Evolutionary conservation across 2,329 filamentous ascomycete species (phyloP), one percentile per base, ranked within the genome.

Genomic region (Colletotrichum salicis): DNA sequence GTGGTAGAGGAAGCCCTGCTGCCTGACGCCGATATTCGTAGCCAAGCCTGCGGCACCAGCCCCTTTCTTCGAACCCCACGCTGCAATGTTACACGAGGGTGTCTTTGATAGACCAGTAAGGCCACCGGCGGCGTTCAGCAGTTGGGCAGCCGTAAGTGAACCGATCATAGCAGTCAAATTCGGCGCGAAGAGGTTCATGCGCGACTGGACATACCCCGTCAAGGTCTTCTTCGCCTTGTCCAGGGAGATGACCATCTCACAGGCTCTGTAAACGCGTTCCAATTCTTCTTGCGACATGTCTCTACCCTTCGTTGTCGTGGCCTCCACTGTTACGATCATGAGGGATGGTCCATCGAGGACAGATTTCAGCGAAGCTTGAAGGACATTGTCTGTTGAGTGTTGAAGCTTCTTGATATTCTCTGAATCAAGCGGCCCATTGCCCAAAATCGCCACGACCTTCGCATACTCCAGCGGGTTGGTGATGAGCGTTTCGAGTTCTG

Each of bases 301-400:
- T 37, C 90, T 90, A 5, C 96, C 96, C 76, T 94, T 92, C 13
- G 95, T 96, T 2, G 93, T 96, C 5, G 95, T 97, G 35, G 95
- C 96, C 84, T 98, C 96, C 12, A 98, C 93, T 0, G 94, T 96
- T 63, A 99, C 95, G 73, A 97, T 94, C 95, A 99, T 98, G 77
- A 98, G 85, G 0, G 94, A 94, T 1, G 96, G 94, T 0, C 94
- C 94, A 79, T 97, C 94, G 15, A 99, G 86, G 1, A 98, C 92
- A 1, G 91, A 90, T 78, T 92, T 93, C 51, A 99, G 87, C 1
- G 94, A 90, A 67, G 90, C 87, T 19, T 92, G 91, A 6, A 97
- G 86, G 11, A 93, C 86, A 78, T 98, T 98, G 72, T 97, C 89
- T 8, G 91, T 90, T 4, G 92, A 94, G 19, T 90, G 88, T 71